Conservation (phyloP, 805 yeast genomes). For the Candida bentonensis region DNA sequence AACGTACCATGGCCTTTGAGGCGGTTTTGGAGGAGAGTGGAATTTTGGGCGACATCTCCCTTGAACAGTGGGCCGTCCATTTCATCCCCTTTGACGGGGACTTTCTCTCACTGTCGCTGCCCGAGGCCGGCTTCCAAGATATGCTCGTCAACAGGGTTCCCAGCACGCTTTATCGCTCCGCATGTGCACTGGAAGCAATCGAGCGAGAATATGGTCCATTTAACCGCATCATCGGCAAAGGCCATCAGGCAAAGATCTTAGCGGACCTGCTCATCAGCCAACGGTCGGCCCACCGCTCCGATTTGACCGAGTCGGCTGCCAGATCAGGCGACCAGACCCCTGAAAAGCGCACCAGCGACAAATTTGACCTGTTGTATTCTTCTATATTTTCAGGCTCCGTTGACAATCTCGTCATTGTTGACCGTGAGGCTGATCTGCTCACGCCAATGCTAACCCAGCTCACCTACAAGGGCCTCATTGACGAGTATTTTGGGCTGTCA, state of each 20-base stretch:
- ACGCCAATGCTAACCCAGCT: slow-evolving; percentile 64
- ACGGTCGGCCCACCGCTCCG: slow-evolving; percentile 19
- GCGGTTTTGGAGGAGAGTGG: slow-evolving; percentile 22
- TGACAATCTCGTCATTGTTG: slow-evolving; percentile 61
- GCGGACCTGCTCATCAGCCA: slow-evolving; percentile 25
- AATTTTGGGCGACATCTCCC: slow-evolving; percentile 28
- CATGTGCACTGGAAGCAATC: slow-evolving; percentile 35
- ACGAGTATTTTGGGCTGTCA: slow-evolving; percentile 46
- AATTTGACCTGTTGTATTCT: slow-evolving; percentile 17
- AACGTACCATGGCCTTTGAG: slow-evolving; percentile 13
- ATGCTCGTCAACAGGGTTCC: slow-evolving; percentile 33
- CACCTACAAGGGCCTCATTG: slow-evolving; percentile 70
- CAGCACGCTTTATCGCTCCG: slow-evolving; percentile 32
- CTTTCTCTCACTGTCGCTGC: slow-evolving; percentile 29
- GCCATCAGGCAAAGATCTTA: slow-evolving; percentile 38
- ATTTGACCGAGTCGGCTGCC: slow-evolving; percentile 10
- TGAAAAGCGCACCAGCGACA: slow-evolving; percentile 2
- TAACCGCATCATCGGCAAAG: slow-evolving; percentile 46
- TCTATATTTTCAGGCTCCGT: slow-evolving; percentile 19
- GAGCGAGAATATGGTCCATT: slow-evolving; percentile 29
- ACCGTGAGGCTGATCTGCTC: slow-evolving; percentile 59
- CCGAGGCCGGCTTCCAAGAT: slow-evolving; percentile 25
- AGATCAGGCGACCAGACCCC: neutral
- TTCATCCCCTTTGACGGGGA: slow-evolving; percentile 31
- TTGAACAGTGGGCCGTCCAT: slow-evolving; percentile 29